Percentiles rank a stretch among this genome's conserved stretches.
Evolutionary conservation across 805 yeast genomes (phyloP).

Genomic region (Ogataea paraovalis): DNA sequence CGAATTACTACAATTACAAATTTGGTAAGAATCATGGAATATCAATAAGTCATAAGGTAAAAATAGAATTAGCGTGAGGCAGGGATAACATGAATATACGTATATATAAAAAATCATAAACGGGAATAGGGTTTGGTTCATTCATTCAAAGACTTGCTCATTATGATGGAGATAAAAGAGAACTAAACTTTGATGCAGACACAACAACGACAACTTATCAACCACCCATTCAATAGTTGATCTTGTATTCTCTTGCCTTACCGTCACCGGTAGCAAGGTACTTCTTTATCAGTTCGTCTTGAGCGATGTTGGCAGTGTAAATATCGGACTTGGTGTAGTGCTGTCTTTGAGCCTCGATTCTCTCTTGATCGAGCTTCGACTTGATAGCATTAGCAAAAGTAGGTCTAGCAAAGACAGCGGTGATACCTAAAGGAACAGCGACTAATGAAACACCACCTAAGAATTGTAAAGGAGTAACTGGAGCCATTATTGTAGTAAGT

Average conservation of each 20-base stretch:
- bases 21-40: background rate
- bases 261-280: constrained; percentile 27
- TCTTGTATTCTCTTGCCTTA: constrained; percentile 26
- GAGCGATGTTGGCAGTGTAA: constrained; percentile 19
- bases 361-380: constrained; percentile 31
- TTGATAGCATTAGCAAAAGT: constrained; percentile 34
- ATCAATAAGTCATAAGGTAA: background rate
- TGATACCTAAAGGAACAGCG: constrained; percentile 26
- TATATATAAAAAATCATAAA: background rate
- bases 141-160: background rate
- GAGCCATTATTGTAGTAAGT: constrained; percentile 19
- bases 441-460: constrained; percentile 27
- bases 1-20: background rate
- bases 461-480: constrained; percentile 26
- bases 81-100: background rate
- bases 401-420: constrained; percentile 29
- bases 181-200: background rate
- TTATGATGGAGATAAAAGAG: background rate
- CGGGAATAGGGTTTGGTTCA: background rate
- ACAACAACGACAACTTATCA: too few relatives aligned
- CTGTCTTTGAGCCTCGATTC: constrained; percentile 24
- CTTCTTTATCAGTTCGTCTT: constrained; percentile 24
- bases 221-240: constrained; percentile 4
- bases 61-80: background rate
- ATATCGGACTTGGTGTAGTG: constrained; percentile 27